phyloP scores from a whole-genome alignment of 1,284 basidiomycete genomes.

The Heterobasidion parviporum region DNA sequence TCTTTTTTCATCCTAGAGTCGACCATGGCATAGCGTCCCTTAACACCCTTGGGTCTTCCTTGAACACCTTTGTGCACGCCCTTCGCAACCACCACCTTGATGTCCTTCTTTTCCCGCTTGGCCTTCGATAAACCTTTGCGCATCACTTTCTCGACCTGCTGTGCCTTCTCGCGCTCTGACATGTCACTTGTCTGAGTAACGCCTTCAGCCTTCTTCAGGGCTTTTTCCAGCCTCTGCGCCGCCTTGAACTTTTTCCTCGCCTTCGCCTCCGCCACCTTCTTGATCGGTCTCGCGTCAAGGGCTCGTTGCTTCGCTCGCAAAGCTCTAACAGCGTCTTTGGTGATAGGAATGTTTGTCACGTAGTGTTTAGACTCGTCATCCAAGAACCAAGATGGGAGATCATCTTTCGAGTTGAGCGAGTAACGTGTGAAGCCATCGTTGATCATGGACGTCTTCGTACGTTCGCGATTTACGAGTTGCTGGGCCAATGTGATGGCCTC shows the following conservation, averaged over 20 bases:
- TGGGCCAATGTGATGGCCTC: conserved; percentile 93
- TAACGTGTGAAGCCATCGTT: conserved; percentile 96
- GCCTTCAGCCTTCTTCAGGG: conserved; percentile 94
- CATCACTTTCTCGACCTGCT: conserved; percentile 90
- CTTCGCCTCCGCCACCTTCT: conserved; percentile 98
- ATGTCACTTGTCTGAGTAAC: conserved; percentile 87
- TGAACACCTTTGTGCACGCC: conserved; percentile 86
- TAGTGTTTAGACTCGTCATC: conserved; percentile 95
- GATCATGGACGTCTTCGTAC: conserved; percentile 82
- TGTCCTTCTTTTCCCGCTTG: conserved; percentile 68
- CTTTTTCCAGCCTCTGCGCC: conserved; percentile 80
- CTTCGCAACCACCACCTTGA: conserved; percentile 89
- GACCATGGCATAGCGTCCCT: conserved; percentile 90
- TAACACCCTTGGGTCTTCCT: conserved; percentile 93
- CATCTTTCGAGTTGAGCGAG: conserved; percentile 87
- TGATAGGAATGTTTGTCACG: conserved; percentile 92
- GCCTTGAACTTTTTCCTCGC: conserved; percentile 95
- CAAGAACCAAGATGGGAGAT: conserved; percentile 92
- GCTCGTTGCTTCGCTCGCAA: conserved; percentile 89
- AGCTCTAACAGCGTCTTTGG: conserved; percentile 89
- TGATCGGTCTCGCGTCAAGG: conserved; percentile 95
- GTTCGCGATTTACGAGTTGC: conserved; percentile 87
- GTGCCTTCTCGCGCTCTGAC: conserved; percentile 91
- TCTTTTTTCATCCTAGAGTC: conserved; percentile 84
- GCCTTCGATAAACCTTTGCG: conserved; percentile 64